Evolutionary conservation across 1,139 yeast genomes (phyloP).

Genomic region (Sugiyamaella novakii): DNA sequence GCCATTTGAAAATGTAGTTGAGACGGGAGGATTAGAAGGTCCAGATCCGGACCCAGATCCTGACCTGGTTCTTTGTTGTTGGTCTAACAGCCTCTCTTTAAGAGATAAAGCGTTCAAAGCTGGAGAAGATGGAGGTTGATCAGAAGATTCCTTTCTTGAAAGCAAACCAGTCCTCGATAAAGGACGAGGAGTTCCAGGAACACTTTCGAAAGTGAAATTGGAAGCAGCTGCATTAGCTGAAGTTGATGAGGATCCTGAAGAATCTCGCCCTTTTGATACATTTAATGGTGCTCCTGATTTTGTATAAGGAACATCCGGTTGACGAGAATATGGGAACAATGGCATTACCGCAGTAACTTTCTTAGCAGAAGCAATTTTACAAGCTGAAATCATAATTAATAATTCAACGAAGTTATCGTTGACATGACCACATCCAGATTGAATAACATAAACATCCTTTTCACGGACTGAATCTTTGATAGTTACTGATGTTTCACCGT

Average conservation of each 20-base stretch:
- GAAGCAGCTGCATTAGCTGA: slow-evolving; percentile 17
- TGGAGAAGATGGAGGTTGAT: slow-evolving; percentile 9
- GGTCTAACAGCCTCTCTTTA: slow-evolving; percentile 17
- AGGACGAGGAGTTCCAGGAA: slow-evolving; percentile 62
- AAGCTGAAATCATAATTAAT: slow-evolving; percentile 85
- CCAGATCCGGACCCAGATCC: slow-evolving; percentile 7
- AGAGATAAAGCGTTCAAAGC: slow-evolving; percentile 15
- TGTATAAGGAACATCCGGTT: slow-evolving; percentile 91
- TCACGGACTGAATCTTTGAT: slow-evolving; percentile 86
- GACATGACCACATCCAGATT: slow-evolving; percentile 80
- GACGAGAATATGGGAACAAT: slow-evolving; percentile 92
- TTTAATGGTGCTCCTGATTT: slow-evolving; percentile 63
- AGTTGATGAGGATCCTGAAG: slow-evolving; percentile 20
- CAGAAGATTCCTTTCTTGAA: slow-evolving; percentile 7
- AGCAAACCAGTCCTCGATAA: slow-evolving; percentile 18
- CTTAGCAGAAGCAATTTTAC: slow-evolving; percentile 92
- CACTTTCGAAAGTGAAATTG: slow-evolving; percentile 61
- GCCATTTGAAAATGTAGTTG: slow-evolving; percentile 8
- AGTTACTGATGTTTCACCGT: slow-evolving; percentile 90
- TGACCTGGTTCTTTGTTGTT: slow-evolving; percentile 15
- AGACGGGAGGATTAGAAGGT: not conserved
- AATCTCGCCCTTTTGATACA: slow-evolving; percentile 44
- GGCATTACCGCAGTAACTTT: slow-evolving; percentile 95
- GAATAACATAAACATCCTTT: slow-evolving; percentile 86
- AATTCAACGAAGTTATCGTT: slow-evolving; percentile 90